A percentile compares a stretch with the other conserved stretches of the same genome.
phyloP scores from a whole-genome alignment of 257 asterid genomes.

The Plantago ovata region DNA sequence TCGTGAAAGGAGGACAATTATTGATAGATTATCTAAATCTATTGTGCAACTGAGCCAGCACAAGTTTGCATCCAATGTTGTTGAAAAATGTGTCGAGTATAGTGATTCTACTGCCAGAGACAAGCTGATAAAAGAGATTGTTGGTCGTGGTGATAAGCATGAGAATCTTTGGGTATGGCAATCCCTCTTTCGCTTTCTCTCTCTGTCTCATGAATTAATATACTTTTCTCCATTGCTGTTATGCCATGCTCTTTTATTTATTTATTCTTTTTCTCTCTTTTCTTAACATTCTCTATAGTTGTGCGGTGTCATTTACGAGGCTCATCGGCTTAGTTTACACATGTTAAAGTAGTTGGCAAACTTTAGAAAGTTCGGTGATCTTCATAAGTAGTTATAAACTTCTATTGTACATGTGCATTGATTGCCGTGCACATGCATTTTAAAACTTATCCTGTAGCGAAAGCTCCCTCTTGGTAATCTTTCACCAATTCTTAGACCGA shows the following conservation, averaged over 20 bases:
- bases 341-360: too few species aligned
- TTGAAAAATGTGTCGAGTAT: constrained; percentile 46
- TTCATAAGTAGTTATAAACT: too few species aligned
- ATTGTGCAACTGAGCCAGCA: constrained; percentile 51
- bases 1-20: constrained; percentile 42
- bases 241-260: too few species aligned
- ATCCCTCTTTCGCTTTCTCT: neutral
- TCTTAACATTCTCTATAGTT: neutral
- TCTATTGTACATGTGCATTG: too few species aligned
- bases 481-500: too few species aligned
- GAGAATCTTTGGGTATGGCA: constrained; percentile 45
- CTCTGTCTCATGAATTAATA: too few species aligned
- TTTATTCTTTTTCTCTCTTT: neutral
- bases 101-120: constrained; percentile 39
- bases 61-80: constrained; percentile 48
- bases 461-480: too few species aligned
- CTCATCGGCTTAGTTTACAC: too few species aligned
- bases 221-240: too few species aligned
- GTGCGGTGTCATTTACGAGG: neutral
- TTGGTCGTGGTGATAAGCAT: constrained; percentile 37
- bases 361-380: too few species aligned
- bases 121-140: constrained; percentile 38
- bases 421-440: too few species aligned
- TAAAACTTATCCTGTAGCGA: too few species aligned
- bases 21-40: constrained; percentile 36